phyloP scores from a whole-genome alignment of 371 early-diverging fungal species.

The Basidiobolus heterosporus region DNA sequence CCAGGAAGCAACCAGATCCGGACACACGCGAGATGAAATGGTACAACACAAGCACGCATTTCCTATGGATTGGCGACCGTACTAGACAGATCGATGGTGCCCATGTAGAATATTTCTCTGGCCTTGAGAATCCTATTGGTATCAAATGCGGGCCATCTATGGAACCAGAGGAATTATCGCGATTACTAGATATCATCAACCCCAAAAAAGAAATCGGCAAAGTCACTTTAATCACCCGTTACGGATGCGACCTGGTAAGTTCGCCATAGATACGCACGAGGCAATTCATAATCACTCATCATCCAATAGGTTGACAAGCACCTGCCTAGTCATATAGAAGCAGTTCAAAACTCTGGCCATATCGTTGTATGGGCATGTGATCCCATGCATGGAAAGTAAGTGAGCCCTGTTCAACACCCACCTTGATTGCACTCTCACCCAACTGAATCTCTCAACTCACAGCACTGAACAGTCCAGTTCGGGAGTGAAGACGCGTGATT shows the following conservation, averaged over 20 bases:
- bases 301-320: slow-evolving; percentile 34
- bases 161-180: slow-evolving; percentile 63
- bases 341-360: slow-evolving; percentile 70
- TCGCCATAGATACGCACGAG: background rate
- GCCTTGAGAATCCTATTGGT: slow-evolving; percentile 88
- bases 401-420: background rate
- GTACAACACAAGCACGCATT: slow-evolving; percentile 68
- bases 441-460: background rate
- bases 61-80: slow-evolving; percentile 95
- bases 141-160: slow-evolving; percentile 90
- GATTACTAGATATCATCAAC: slow-evolving; percentile 71
- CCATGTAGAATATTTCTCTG: slow-evolving; percentile 90
- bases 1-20: slow-evolving; percentile 32
- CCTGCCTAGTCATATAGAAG: slow-evolving; percentile 74
- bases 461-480: slow-evolving; percentile 58
- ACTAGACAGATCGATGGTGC: slow-evolving; percentile 89
- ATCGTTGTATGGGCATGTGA: slow-evolving; percentile 91
- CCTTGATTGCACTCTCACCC: background rate
- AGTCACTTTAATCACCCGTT: slow-evolving; percentile 87
- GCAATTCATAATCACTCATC: too few relatives aligned
- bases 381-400: slow-evolving; percentile 91
- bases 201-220: slow-evolving; percentile 76
- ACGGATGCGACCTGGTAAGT: slow-evolving; percentile 56
- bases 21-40: slow-evolving; percentile 10
- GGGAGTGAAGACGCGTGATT: slow-evolving; percentile 81